Percentiles rank a stretch among this genome's conserved stretches.
These are phyloP conservation scores for Echinochloa phyllopogon DNA, from an alignment of 176 grass and related monocot genomes.

Conservation along the genomic window DNA sequence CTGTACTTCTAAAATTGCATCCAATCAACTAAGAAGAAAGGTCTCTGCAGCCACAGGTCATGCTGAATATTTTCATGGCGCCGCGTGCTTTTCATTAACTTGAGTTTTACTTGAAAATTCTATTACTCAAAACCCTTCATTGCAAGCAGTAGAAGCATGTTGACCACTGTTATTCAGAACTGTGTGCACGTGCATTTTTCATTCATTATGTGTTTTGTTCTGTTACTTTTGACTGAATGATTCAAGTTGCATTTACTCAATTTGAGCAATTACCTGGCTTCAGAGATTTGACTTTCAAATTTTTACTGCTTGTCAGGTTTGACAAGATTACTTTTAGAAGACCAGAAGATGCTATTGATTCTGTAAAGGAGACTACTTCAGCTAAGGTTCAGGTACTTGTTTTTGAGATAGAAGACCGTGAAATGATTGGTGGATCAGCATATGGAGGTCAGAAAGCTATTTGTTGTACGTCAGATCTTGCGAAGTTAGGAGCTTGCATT, in stretches of 20 bases:
- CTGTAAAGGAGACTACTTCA: slow-evolving; percentile 56
- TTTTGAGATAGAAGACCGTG: slow-evolving; percentile 94
- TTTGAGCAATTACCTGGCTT: slow-evolving; percentile 13
- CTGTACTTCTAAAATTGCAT: neutral
- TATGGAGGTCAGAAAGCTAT: slow-evolving; percentile 97
- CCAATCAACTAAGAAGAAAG: neutral
- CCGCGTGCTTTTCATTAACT: neutral
- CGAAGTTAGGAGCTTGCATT: slow-evolving; percentile 84
- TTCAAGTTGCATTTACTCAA: slow-evolving; percentile 8
- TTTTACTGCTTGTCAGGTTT: slow-evolving; percentile 55
- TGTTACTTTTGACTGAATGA: slow-evolving; percentile 23
- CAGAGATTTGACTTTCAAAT: slow-evolving; percentile 26
- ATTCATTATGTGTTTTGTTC: neutral
- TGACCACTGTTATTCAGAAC: slow-evolving; percentile 5
- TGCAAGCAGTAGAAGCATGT: neutral
- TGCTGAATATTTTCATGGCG: neutral
- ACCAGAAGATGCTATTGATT: slow-evolving; percentile 60
- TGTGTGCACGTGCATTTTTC: neutral
- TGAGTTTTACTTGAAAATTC: slow-evolving; percentile 1
- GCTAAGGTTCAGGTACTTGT: slow-evolving; percentile 84
- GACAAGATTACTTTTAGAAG: slow-evolving; percentile 91
- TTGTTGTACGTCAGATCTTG: slow-evolving; percentile 94
- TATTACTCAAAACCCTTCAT: neutral
- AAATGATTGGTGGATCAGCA: slow-evolving; percentile 92
- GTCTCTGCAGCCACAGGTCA: neutral